Evolutionary conservation across 495 filamentous ascomycete genomes (phyloP).

Genomic region (Hamigera avellanea): DNA sequence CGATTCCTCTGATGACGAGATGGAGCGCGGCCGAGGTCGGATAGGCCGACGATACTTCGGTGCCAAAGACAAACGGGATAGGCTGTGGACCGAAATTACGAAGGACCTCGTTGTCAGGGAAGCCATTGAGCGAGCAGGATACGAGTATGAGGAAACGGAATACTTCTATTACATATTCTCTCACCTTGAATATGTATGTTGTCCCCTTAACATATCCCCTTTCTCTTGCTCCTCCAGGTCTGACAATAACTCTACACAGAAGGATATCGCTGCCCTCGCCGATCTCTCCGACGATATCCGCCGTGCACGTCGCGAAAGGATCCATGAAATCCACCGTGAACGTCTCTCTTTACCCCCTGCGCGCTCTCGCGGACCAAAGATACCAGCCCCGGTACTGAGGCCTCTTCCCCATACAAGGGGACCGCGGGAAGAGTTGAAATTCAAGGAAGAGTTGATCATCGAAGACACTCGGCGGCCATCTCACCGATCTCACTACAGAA

Average conservation of each 20-base stretch:
- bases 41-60: conserved; percentile 30
- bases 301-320: conserved; percentile 58
- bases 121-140: conserved; percentile 74
- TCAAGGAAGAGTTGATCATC: conserved; percentile 10
- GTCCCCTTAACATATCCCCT: background rate
- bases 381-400: background rate
- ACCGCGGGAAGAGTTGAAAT: conserved; percentile 10
- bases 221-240: conserved; percentile 11
- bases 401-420: conserved; percentile 8
- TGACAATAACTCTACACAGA: conserved; percentile 35
- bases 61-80: conserved; percentile 35
- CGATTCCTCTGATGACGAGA: conserved; percentile 10
- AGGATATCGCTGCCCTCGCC: conserved; percentile 75
- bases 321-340: conserved; percentile 74
- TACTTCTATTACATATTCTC: conserved; percentile 87
- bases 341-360: conserved; percentile 38
- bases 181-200: conserved; percentile 75
- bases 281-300: conserved; percentile 75
- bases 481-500: conserved; percentile 4
- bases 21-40: conserved; percentile 18
- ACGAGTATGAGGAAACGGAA: conserved; percentile 86
- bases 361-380: background rate
- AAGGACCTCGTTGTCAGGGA: conserved; percentile 84
- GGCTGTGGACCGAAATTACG: conserved; percentile 95
- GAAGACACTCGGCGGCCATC: conserved; percentile 6